Conservation (phyloP, 306 rosid genomes). For the Acacia confusa region DNA sequence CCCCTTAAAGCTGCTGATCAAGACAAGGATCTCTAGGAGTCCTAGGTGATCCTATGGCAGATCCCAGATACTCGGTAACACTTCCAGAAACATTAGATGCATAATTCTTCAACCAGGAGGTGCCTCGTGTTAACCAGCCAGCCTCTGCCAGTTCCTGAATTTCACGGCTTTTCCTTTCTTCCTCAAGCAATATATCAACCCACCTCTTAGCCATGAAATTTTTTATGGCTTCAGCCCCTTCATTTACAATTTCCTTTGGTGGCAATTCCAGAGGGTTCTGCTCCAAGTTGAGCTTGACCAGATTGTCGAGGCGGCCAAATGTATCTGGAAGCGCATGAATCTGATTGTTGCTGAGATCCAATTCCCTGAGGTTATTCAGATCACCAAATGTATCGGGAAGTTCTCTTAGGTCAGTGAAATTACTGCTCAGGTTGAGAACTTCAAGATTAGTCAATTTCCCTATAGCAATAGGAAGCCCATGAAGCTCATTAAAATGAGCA, state of each 20-base stretch:
- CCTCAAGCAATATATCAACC: constrained; percentile 74
- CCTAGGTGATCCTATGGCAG: constrained; percentile 44
- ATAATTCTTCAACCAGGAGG: constrained; percentile 77
- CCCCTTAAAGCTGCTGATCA: constrained; percentile 74
- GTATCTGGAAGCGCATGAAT: constrained; percentile 82
- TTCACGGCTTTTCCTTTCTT: constrained; percentile 66
- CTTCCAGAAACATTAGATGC: constrained; percentile 50
- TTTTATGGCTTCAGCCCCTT: constrained; percentile 76
- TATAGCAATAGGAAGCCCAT: constrained; percentile 77
- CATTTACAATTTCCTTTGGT: constrained; percentile 62
- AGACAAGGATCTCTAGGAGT: constrained; percentile 66
- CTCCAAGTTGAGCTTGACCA: constrained; percentile 83
- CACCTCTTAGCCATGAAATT: constrained; percentile 78
- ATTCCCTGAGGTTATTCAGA: constrained; percentile 73
- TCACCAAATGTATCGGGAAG: constrained; percentile 89
- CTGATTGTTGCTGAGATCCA: constrained; percentile 96
- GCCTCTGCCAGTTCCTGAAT: constrained; percentile 48
- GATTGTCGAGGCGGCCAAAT: constrained; percentile 80
- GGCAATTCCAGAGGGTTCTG: constrained; percentile 86
- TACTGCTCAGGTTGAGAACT: constrained; percentile 70
- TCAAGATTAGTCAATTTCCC: constrained; percentile 71
- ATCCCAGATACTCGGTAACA: constrained; percentile 54
- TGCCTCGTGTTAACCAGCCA: constrained; percentile 87
- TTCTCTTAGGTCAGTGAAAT: constrained; percentile 77
- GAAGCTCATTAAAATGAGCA: constrained; percentile 92